phyloP scores from a whole-genome alignment of 805 yeast genomes.

The Metschnikowia sp. region DNA sequence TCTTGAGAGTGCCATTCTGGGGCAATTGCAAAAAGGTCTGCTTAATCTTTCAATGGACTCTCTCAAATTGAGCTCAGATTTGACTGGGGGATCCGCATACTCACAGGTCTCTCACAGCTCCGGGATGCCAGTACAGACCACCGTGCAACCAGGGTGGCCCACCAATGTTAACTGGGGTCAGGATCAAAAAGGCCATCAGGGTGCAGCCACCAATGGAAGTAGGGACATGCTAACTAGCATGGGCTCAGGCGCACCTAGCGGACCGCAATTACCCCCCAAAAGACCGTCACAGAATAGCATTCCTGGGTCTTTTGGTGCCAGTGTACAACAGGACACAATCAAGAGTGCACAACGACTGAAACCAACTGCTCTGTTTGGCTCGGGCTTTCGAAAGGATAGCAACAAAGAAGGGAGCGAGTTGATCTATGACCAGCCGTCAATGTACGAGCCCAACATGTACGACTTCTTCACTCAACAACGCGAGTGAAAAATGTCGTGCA shows the following conservation, averaged over 20 bases:
- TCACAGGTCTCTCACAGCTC: background rate
- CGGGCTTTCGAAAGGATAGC: background rate
- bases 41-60: constrained; percentile 10
- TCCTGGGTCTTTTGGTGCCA: background rate
- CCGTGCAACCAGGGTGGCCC: background rate
- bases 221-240: background rate
- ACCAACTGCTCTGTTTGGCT: background rate
- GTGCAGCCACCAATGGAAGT: background rate
- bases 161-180: background rate
- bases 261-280: constrained; percentile 21
- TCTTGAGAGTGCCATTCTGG: constrained; percentile 21
- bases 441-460: constrained; percentile 47
- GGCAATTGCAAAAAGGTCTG: constrained; percentile 15
- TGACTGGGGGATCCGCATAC: constrained; percentile 5
- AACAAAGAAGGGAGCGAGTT: constrained; percentile 12
- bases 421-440: constrained; percentile 38
- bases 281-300: constrained; percentile 16
- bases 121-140: background rate
- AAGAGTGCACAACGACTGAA: background rate
- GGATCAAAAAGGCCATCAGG: background rate
- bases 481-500: background rate
- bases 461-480: constrained; percentile 27
- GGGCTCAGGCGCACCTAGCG: background rate
- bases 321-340: background rate
- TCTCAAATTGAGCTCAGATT: constrained; percentile 3